Percentiles rank a stretch among this genome's conserved stretches.
These are phyloP conservation scores for Carex sylvatica DNA, from an alignment of 202 grass and related monocot species.

Conservation along the genomic window DNA sequence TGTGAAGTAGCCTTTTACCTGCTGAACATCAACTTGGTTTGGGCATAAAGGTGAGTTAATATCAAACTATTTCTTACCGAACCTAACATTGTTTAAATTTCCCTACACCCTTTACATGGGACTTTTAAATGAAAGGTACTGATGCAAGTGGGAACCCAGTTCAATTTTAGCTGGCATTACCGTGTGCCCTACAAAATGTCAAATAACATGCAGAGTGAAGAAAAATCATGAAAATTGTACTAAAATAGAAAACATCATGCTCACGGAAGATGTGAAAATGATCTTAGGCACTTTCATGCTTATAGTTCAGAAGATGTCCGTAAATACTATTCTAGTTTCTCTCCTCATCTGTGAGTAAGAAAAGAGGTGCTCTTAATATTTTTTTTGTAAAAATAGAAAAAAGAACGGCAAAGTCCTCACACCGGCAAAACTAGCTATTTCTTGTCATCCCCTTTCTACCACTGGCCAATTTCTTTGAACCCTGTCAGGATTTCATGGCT, in stretches of 20 bases:
- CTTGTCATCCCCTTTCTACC: neutral
- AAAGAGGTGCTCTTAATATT: neutral
- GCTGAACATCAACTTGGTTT: neutral
- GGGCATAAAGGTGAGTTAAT: neutral
- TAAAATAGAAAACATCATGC: neutral
- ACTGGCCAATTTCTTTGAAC: neutral
- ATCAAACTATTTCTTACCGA: neutral
- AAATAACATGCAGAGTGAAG: neutral
- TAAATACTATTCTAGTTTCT: neutral
- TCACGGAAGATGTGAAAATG: neutral
- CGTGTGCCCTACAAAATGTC: neutral
- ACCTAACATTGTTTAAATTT: neutral
- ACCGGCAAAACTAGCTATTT: neutral
- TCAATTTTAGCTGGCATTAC: neutral
- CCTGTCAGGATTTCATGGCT: neutral
- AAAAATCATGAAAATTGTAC: neutral
- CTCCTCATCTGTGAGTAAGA: neutral
- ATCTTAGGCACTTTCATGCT: neutral
- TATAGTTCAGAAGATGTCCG: neutral
- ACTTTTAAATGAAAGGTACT: neutral
- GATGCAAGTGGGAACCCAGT: neutral
- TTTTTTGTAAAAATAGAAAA: neutral
- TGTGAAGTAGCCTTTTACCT: neutral
- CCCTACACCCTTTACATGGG: neutral
- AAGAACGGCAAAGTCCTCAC: neutral